Evolutionary conservation across 106 monocot genomes (phyloP).

Genomic region (Iris macrosiphon): DNA sequence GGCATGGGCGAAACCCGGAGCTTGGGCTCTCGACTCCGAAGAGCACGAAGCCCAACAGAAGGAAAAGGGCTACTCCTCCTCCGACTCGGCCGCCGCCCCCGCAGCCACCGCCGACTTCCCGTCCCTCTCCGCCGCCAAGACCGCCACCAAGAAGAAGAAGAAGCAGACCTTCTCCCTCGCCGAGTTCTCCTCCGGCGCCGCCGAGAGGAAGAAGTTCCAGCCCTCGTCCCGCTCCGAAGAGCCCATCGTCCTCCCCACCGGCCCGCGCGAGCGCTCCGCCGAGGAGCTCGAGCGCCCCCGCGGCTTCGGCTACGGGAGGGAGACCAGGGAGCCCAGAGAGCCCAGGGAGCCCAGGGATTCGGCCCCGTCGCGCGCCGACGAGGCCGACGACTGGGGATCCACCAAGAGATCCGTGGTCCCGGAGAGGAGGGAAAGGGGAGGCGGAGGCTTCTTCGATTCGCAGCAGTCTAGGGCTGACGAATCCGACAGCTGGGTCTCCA

Average conservation of each 20-base stretch:
- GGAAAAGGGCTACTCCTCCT: no score
- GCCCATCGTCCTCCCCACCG: constrained; percentile 61
- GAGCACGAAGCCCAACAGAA: constrained; percentile 9
- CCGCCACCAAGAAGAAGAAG: constrained; percentile 76
- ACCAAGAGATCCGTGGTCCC: constrained; percentile 38
- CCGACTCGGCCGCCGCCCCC: no score
- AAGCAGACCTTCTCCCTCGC: constrained; percentile 57
- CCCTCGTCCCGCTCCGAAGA: constrained; percentile 28
- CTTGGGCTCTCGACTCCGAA: constrained; percentile 87
- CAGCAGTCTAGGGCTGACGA: constrained; percentile 56
- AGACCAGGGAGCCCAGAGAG: constrained; percentile 16
- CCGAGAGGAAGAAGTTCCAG: constrained; percentile 22
- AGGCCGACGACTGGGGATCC: constrained; percentile 78
- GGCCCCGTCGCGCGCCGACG: constrained; percentile 74
- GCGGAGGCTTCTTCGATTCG: constrained; percentile 36
- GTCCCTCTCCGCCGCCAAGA: constrained; percentile 57
- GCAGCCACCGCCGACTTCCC: constrained; percentile 74
- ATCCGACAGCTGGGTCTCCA: constrained; percentile 64
- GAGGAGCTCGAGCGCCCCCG: constrained; percentile 74
- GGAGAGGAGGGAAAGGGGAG: constrained; percentile 37
- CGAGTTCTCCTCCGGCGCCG: constrained; percentile 45
- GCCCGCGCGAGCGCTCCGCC: constrained; percentile 76
- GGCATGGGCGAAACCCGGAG: constrained; percentile 85
- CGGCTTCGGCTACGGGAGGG: constrained; percentile 35
- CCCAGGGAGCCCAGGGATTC: constrained; percentile 35